Evolutionary conservation across 371 early-diverging fungal genomes (phyloP), one percentile per base, ranked within the genome.

Genomic region (Rhizopus microsporus): DNA sequence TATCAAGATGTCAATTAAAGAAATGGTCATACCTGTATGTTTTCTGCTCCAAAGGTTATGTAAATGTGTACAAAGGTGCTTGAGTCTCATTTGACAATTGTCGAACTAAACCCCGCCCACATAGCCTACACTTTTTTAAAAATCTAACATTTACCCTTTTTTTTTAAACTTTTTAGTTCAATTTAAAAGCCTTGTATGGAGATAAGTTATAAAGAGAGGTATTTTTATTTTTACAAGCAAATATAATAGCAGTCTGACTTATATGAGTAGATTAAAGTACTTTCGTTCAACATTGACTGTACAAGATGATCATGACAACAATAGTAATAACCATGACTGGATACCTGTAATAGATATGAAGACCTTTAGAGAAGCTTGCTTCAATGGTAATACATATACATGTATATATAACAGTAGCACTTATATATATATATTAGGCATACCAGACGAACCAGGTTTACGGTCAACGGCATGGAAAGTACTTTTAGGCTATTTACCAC

Each of bases 381-480:
- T 83, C 47, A 59, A 72, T 59, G 83, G 83, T 79, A 65, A 48
- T 54, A 3, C 2, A 8, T 34, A 16, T 32, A 16, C 7, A 9
- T 4, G 5, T 12, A 46, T 35, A 42, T 15, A 40, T 17, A 13
- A 39, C 0, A 30, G 83, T 79, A 65, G 46, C 51, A 4, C 2
- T 6, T 34, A 16, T 32, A 16, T n/a, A 9, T 35, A 42, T 15
- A 40, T 17, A 13, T 32, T 1, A 90, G 91, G 91, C 10, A 87
- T 89, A 58, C 89, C 90, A 34, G 91, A 91, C 62, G 82, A 82
- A 57, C 77, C 85, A 7, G 83, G 87, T 29, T 68, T 86, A 43
- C 82, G 89, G 49, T 82, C 86, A 43, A 77, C 69, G 51, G 83
- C 85, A 53, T 91, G 90, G 90, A 90, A 87, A 75, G 79, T 89